Conservation (phyloP, 2,329 filamentous ascomycete genomes). For the Curvularia sp. region DNA sequence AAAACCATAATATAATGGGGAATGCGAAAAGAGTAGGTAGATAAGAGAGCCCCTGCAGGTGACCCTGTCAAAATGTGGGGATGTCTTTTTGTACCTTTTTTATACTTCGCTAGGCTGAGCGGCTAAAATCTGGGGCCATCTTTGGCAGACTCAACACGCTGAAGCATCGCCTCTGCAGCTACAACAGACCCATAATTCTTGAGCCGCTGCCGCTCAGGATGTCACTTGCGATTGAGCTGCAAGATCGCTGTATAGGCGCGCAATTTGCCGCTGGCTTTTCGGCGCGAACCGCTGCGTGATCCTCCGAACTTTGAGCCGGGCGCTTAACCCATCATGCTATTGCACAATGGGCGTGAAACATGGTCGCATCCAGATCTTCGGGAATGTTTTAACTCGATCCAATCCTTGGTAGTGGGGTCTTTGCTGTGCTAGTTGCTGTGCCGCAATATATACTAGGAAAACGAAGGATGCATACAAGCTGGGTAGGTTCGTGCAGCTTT, state of each 20-base stretch:
- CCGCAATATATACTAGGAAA: conserved; percentile 5
- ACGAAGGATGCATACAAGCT: not conserved
- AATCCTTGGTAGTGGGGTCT: not conserved
- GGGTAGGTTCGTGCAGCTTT: not conserved
- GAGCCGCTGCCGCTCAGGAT: not conserved
- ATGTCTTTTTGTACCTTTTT: not conserved
- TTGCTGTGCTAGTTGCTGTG: not conserved
- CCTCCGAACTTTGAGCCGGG: conserved; percentile 9
- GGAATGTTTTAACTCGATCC: not conserved
- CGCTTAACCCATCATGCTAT: conserved; percentile 15
- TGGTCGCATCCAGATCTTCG: not conserved
- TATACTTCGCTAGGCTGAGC: not conserved
- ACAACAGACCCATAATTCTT: not conserved
- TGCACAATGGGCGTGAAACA: conserved; percentile 8
- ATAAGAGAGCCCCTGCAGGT: not conserved
- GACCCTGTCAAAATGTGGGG: not conserved
- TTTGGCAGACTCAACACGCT: not conserved
- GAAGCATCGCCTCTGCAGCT: not conserved
- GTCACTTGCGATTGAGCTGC: not conserved
- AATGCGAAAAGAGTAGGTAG: not conserved
- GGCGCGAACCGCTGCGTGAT: conserved; percentile 15
- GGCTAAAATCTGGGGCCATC: not conserved
- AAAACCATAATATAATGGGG: not conserved
- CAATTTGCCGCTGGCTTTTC: conserved; percentile 4
- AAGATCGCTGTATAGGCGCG: conserved; percentile 2